Percentiles rank a stretch among this genome's conserved stretches.
phyloP scores from a whole-genome alignment of 2,329 filamentous ascomycete species.

The Didymella pomorum region DNA sequence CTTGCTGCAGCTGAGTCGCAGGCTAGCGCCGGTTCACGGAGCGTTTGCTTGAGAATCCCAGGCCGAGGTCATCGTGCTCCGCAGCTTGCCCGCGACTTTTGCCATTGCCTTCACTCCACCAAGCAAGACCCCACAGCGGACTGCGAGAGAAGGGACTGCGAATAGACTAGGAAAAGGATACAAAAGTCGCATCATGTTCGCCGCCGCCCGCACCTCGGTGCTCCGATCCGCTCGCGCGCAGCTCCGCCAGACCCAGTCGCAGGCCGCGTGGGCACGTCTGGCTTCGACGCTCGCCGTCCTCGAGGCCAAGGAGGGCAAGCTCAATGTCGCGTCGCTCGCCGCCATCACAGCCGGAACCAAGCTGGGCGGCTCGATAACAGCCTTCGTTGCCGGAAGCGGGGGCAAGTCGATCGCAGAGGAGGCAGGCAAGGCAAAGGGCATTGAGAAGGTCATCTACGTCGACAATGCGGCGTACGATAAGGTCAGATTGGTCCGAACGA shows the following conservation, averaged over 20 bases:
- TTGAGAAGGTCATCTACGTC: constrained; percentile 90
- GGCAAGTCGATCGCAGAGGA: constrained; percentile 80
- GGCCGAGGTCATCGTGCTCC: constrained; percentile 17
- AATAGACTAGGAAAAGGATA: no score
- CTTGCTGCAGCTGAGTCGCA: constrained; percentile 9
- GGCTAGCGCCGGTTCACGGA: constrained; percentile 15
- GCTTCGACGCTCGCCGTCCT: constrained; percentile 90
- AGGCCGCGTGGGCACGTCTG: constrained; percentile 70
- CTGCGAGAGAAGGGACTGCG: neutral
- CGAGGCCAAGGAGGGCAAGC: constrained; percentile 89
- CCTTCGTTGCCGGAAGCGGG: constrained; percentile 82
- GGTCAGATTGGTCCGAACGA: constrained; percentile 58
- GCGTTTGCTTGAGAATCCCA: neutral
- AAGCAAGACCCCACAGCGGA: neutral
- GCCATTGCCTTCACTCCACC: neutral
- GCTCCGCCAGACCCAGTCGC: constrained; percentile 51
- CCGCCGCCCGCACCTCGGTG: constrained; percentile 46
- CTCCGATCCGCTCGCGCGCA: constrained; percentile 54
- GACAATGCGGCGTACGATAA: constrained; percentile 93
- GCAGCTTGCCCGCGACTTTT: constrained; percentile 10
- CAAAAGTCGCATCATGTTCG: constrained; percentile 43
- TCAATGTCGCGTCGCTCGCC: constrained; percentile 82
- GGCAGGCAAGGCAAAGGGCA: constrained; percentile 85
- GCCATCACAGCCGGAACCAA: constrained; percentile 87
- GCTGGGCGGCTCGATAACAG: constrained; percentile 84